Conservation (phyloP, 495 filamentous ascomycete species). For the Neurospora pannonica region DNA sequence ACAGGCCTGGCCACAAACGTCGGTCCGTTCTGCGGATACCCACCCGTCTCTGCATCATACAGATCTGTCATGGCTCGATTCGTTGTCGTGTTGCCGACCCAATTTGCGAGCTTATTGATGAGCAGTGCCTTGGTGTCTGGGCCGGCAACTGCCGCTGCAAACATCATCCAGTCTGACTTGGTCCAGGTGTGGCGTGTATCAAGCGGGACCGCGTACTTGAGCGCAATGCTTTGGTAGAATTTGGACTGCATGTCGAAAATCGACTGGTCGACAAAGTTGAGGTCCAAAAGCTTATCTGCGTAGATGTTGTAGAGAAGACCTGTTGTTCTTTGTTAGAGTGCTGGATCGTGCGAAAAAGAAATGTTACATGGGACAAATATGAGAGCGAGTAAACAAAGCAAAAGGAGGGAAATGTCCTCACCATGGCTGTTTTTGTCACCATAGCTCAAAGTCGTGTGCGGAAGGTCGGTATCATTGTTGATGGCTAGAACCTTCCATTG, state of each 20-base stretch:
- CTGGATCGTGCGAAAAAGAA: not conserved
- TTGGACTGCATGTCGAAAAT: conserved; percentile 71
- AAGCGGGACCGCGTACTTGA: conserved; percentile 70
- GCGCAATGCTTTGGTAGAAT: conserved; percentile 69
- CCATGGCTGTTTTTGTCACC: conserved; percentile 31
- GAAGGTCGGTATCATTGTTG: conserved; percentile 50
- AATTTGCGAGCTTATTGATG: conserved; percentile 58
- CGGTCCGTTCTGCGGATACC: conserved; percentile 43
- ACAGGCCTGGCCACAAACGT: conserved; percentile 74
- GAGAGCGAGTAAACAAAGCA: not conserved
- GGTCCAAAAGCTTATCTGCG: conserved; percentile 64
- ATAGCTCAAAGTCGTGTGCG: conserved; percentile 66
- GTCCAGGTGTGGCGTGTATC: conserved; percentile 79
- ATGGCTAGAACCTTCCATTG: conserved; percentile 71
- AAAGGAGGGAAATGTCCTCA: not conserved
- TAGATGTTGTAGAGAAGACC: conserved; percentile 85
- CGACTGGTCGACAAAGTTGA: conserved; percentile 55
- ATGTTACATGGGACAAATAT: not conserved
- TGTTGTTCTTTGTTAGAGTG: conserved; percentile 52
- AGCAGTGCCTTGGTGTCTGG: conserved; percentile 53
- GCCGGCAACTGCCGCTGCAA: conserved; percentile 62
- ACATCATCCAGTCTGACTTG: conserved; percentile 86
- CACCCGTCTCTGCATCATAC: conserved; percentile 59
- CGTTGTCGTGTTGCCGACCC: conserved; percentile 67
- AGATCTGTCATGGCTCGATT: conserved; percentile 70